phyloP scores from a whole-genome alignment of 2,329 filamentous ascomycete genomes.

The Fusarium staphyleae region DNA sequence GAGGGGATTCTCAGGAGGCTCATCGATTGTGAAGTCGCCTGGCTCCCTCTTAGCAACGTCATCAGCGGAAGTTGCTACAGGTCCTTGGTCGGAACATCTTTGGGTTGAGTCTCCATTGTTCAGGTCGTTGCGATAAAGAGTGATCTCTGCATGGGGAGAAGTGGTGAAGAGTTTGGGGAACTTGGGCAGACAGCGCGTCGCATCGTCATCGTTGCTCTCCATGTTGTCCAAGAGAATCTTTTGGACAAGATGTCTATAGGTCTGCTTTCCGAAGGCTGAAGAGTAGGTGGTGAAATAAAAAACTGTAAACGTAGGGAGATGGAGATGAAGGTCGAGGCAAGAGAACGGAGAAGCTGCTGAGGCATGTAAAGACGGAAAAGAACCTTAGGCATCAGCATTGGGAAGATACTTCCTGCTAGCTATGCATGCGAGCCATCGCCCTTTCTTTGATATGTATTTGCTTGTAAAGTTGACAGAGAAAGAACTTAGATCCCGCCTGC shows the following conservation, averaged over 20 bases:
- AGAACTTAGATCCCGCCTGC: too few species aligned
- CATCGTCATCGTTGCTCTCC: conserved; percentile 28
- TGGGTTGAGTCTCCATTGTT: background rate
- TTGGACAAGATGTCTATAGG: background rate
- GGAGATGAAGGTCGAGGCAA: conserved; percentile 3
- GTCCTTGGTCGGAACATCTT: background rate
- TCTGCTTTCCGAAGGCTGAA: background rate
- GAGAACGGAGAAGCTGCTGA: conserved; percentile 4
- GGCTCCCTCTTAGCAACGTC: background rate
- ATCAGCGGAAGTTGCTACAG: background rate
- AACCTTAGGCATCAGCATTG: too few species aligned
- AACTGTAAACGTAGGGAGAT: background rate
- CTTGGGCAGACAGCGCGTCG: conserved; percentile 27
- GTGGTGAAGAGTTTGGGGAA: conserved; percentile 26
- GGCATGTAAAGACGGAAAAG: background rate
- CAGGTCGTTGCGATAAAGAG: conserved; percentile 14
- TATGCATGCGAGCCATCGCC: too few species aligned
- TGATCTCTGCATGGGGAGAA: conserved; percentile 13
- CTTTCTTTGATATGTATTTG: too few species aligned
- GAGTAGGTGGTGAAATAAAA: conserved; percentile 14
- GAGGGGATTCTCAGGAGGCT: background rate
- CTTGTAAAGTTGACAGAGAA: too few species aligned
- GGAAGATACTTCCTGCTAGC: too few species aligned
- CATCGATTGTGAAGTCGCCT: background rate
- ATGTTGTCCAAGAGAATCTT: conserved; percentile 12